Base-by-base conservation (phyloP, 2,329 filamentous ascomycete genomes). In the Ophiostoma australiae region DNA sequence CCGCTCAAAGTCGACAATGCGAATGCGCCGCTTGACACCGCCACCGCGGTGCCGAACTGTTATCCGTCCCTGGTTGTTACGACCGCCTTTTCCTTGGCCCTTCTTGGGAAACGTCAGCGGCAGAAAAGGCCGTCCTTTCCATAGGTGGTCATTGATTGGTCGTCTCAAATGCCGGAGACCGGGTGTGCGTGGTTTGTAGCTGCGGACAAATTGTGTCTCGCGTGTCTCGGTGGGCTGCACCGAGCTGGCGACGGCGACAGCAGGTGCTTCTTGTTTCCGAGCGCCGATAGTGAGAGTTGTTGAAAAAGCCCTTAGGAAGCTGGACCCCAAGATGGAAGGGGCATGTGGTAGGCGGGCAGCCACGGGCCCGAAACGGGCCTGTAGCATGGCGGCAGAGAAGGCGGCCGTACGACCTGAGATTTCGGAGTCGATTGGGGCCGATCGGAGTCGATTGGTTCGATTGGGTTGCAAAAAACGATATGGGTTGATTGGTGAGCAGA, bases 91-190 rank as follows among this genome's bases (percentile, higher is more conserved):
- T 69, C 88, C 90, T 76, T 97, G 93, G 20, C 95, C 95, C 80
- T 94, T 94, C 80, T 97, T 97, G 52, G 93, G 89, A 77, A 93
- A 92, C 13, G 96, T 99, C 80, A 99, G 85, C 69, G 90, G 88
- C 44, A 92, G 84, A 75, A 91, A 89, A 0, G 95, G 92, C 71
- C 93, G 86, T 72, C 95, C 95, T 81, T 97, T 97, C 93, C 93
- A 98, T 66, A 99, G 83, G 80, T 99, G 95, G 77, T 97, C 93
- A 81, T 98, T 98, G 81, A 97, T 90, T 17, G 95, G 93, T 63
- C 95, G 88, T 80, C 90, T 91, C 75, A 99, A 84, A 86, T 99
- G 95, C 77, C 95, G 90, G 72, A 97, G 81, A 86, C 95, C 95
- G 15, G 94, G 94, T 0, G 95, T 97, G 76, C 93, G 89, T 48